Base-by-base conservation (phyloP, 129 eudicot species). In the Helianthus tuberosus region DNA sequence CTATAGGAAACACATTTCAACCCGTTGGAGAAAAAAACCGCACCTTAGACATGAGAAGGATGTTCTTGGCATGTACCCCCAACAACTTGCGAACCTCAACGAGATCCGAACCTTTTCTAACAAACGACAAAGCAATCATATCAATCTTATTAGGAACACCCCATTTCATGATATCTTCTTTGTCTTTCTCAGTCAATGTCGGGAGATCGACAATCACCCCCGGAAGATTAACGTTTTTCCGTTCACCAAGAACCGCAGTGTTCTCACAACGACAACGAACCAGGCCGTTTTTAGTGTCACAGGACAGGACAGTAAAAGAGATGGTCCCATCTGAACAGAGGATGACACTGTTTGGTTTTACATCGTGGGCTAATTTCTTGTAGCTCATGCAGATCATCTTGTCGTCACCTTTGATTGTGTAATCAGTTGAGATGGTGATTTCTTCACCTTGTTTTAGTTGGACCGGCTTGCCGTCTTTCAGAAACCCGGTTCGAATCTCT, bases 371-470 rank as follows among this genome's bases (percentile, higher is more conserved):
- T 5, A 50, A 5, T 15, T 50, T 50, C 16, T 50, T 50, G 55
- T 50, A 50, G 55, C 55, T 50, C 55, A 50, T 50, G 20, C 55
- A 50, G 55, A 50, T 50, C 55, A 50, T 50, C 16, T 50, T 50
- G 16, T 50, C 55, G 6, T 50, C 55, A 5, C 55, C 55, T 50
- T 50, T 50, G 16, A 50, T 50, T 13, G 16, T 50, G 7, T 50
- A 50, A 14, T 50, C 55, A 0, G 55, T 50, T 3, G 55, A 50
- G 55, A 50, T 50, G 55, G 17, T 50, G 17, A 50, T 50, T 50
- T 50, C 55, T 50, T 50, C 16, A 1, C 55, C 55, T 50, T 50
- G 55, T 13, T 12, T 13, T 15, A 50, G 55, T 13, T 50, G 55
- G 6, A 50, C 16, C 6, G 55, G 55, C 55, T 50, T 50, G 17